These are phyloP conservation scores for Xylaria grammica DNA, from an alignment of 495 filamentous ascomycete genomes.

Conservation along the genomic window DNA sequence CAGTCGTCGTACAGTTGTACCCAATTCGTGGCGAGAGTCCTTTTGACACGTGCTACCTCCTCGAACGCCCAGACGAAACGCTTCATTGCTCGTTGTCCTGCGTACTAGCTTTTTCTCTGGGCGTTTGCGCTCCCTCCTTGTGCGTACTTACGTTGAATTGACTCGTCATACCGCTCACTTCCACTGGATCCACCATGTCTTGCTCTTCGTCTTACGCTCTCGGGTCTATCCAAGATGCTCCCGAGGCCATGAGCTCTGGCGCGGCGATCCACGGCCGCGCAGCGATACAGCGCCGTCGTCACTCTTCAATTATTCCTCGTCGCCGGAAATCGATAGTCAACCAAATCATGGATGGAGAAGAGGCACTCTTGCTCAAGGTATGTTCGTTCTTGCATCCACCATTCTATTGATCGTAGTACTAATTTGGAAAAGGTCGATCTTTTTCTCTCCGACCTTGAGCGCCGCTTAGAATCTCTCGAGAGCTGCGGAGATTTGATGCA, in stretches of 20 bases:
- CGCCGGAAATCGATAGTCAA: constrained; percentile 66
- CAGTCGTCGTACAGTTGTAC: not conserved
- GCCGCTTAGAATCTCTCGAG: constrained; percentile 86
- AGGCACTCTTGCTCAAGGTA: constrained; percentile 70
- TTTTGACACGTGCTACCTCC: not conserved
- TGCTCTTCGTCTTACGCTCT: constrained; percentile 45
- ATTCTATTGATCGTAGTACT: constrained; percentile 10
- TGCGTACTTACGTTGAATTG: no score
- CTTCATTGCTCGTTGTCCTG: not conserved
- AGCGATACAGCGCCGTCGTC: constrained; percentile 52
- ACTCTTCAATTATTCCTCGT: constrained; percentile 67
- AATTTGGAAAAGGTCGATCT: constrained; percentile 72
- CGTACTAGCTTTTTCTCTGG: not conserved
- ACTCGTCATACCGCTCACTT: not conserved
- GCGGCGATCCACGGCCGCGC: constrained; percentile 35
- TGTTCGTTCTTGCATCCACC: constrained; percentile 21
- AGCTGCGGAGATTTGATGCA: constrained; percentile 77
- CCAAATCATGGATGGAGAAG: constrained; percentile 65
- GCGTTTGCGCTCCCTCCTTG: not conserved
- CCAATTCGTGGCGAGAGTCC: not conserved
- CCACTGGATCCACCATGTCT: constrained; percentile 31
- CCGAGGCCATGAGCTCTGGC: constrained; percentile 37
- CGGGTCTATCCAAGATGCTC: constrained; percentile 41
- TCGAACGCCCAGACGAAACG: not conserved
- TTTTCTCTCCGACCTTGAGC: constrained; percentile 86